Percentiles rank a stretch among this genome's conserved stretches.
Evolutionary conservation across 176 grass and related monocot genomes (phyloP).

Genomic region (maize (Zea mays)): Zm-B73-REFERENCE-NAM-5.0 NC_050098.1:177341001-177341500

Average conservation of each 20-base stretch:
- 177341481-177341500: not conserved
- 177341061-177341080: constrained; percentile 47
- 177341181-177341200: constrained; percentile 41
- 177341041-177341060: constrained; percentile 40
- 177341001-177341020: constrained; percentile 15
- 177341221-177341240: no score
- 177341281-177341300: not conserved
- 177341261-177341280: no score
- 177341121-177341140: constrained; percentile 18
- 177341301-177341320: constrained; percentile 29
- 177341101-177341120: constrained; percentile 23
- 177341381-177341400: constrained; percentile 10
- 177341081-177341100: constrained; percentile 33
- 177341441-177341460: not conserved
- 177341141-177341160: not conserved
- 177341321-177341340: not conserved
- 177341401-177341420: not conserved
- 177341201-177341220: constrained; percentile 31
- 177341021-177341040: not conserved
- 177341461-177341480: not conserved
- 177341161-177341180: not conserved
- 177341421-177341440: constrained; percentile 3
- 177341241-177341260: no score
- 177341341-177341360: constrained; percentile 11
- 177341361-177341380: not conserved